These are phyloP conservation scores for Martiniozyma asiatica DNA, from an alignment of 1,139 yeast species.

Conservation along the genomic window DNA sequence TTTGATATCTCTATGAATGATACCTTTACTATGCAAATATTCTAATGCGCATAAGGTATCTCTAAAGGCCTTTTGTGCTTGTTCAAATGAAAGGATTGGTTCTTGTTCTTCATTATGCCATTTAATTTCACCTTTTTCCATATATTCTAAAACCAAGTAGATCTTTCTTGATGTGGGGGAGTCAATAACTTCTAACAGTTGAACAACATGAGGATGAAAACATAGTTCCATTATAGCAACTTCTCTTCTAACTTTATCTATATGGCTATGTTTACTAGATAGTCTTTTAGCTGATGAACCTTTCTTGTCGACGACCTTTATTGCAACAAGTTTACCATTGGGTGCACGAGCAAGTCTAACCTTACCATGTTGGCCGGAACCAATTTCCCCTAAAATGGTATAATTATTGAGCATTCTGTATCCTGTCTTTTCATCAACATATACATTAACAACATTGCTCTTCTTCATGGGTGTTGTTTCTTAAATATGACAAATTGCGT, in stretches of 20 bases:
- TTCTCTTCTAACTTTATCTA: slow-evolving; percentile 73
- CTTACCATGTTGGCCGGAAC: slow-evolving; percentile 95
- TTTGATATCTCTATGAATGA: too few relatives aligned
- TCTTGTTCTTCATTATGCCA: slow-evolving; percentile 46
- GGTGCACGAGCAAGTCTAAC: slow-evolving; percentile 82
- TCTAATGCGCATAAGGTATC: slow-evolving; percentile 87
- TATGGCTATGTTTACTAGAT: slow-evolving; percentile 34
- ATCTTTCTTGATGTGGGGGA: slow-evolving; percentile 76
- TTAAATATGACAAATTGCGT: too few relatives aligned
- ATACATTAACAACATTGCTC: too few relatives aligned
- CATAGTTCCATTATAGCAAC: slow-evolving; percentile 95
- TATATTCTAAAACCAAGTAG: slow-evolving; percentile 79
- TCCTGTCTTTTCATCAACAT: slow-evolving; percentile 79
- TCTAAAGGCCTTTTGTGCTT: slow-evolving; percentile 62
- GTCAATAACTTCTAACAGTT: slow-evolving; percentile 79
- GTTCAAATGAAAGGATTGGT: slow-evolving; percentile 55
- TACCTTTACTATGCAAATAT: slow-evolving; percentile 87
- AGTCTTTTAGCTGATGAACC: slow-evolving; percentile 43
- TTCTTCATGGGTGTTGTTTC: too few relatives aligned
- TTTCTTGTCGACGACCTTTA: slow-evolving; percentile 79
- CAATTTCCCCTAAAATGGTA: slow-evolving; percentile 78
- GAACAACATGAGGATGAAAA: slow-evolving; percentile 82
- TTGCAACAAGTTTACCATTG: slow-evolving; percentile 71
- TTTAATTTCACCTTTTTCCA: slow-evolving; percentile 83
- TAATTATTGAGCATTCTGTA: slow-evolving; percentile 81